phyloP scores from a whole-genome alignment of 192 early-diverging fungal genomes.

The Geranomyces michiganensis region DNA sequence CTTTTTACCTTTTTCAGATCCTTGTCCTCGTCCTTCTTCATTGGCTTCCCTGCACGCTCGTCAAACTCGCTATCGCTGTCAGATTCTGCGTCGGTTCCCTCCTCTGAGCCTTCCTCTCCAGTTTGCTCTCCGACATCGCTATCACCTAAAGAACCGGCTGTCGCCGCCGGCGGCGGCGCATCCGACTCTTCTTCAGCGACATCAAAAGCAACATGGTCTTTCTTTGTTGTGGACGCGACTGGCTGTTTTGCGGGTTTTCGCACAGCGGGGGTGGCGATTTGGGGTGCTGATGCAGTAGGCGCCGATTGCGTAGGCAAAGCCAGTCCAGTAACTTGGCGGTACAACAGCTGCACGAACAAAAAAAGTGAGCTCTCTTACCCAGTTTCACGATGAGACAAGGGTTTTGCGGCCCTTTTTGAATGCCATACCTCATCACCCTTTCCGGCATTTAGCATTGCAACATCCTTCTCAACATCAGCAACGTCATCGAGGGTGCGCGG shows the following conservation, averaged over 20 bases:
- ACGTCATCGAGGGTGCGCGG: slow-evolving; percentile 92
- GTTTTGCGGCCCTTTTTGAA: not conserved
- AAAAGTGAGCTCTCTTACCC: not conserved
- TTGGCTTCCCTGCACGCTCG: slow-evolving; percentile 46
- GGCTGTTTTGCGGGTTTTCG: too few species aligned
- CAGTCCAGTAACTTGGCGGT: slow-evolving; percentile 35
- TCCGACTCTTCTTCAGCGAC: not conserved
- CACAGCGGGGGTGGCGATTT: too few species aligned
- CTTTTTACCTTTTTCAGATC: slow-evolving; percentile 79
- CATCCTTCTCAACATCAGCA: slow-evolving; percentile 82
- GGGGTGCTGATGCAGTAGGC: not conserved
- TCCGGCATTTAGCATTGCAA: slow-evolving; percentile 72
- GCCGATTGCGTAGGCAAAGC: slow-evolving; percentile 2
- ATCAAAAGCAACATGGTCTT: too few species aligned
- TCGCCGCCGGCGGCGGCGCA: not conserved
- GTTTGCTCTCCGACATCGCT: slow-evolving; percentile 6
- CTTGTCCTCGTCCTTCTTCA: slow-evolving; percentile 84
- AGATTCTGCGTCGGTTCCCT: slow-evolving; percentile 45
- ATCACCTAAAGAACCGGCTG: not conserved
- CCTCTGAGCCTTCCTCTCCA: slow-evolving; percentile 34
- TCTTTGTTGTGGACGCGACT: too few species aligned
- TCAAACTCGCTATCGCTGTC: slow-evolving; percentile 51
- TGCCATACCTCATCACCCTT: slow-evolving; percentile 63
- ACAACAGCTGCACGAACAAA: slow-evolving; percentile 15
- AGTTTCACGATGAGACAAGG: too few species aligned